Base-by-base conservation (phyloP, 1,139 yeast genomes). In the Debaryomycetaceae sp. region DNA sequence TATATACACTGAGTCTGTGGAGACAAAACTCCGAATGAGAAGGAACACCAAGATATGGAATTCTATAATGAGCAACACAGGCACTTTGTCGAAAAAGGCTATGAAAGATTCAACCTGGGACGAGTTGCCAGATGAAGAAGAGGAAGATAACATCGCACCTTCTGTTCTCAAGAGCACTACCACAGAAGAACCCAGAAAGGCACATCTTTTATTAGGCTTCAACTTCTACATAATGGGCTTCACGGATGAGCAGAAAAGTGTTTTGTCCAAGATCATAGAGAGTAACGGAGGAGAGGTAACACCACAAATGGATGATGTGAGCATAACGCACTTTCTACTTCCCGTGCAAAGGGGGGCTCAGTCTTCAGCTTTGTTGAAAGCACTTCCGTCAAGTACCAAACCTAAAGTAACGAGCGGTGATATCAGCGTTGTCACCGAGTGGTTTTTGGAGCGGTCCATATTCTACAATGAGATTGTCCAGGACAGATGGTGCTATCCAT, bases 381-480 rank as follows among this genome's bases (percentile, higher is more conserved):
- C 55, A n/a, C 54, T 68, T 17, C 62, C 73, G 2, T 33, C 52
- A 4, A 34, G 49, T 4, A 48, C 58, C 9, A 64, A 59, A 40
- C 45, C 52, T 22, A 55, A 54, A 23, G 58, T 69, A 27, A 55
- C 59, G 33, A 51, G 50, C 37, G 62, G 65, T 5, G 53, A 54
- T 4, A 57, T 42, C 5, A 55, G 55, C 34, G 56, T 72, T 2
- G 78, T 81, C 2, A 85, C 96, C 1, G 97, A 91, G 62, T 89
- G 96, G 91, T 85, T 87, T 54, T 66, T 91, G 24, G 98, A 91
- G 62, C 65, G 97, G 48, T 78, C 88, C 31, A 68, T 90, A 31
- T 85, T 77, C 60, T 85, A 85, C 55, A 76, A 78, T 39, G 65
- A 66, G 42, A 57, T 84, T 5, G 63, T 69, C 9, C 54, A 70